A percentile compares a stretch with the other conserved stretches of the same genome.
Evolutionary conservation across 306 rosid species (phyloP).

Genomic region (Dicorynia guianensis): DNA sequence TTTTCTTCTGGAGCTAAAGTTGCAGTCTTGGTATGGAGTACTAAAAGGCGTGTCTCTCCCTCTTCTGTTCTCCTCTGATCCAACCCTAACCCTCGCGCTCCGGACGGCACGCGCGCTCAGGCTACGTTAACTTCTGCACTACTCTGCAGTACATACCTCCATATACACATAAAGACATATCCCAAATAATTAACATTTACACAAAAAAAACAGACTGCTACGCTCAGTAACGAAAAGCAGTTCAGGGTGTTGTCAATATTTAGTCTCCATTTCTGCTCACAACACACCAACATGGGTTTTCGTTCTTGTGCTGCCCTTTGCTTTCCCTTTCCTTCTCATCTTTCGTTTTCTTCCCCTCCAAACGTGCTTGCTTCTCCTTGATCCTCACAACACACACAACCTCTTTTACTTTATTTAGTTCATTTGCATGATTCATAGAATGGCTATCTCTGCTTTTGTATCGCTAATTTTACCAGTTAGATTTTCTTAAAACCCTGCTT

Average conservation of each 20-base stretch:
- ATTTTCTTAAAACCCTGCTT: neutral
- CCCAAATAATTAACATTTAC: constrained; percentile 37
- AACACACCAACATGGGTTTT: constrained; percentile 21
- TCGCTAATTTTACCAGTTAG: neutral
- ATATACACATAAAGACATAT: neutral
- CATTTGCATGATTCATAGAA: neutral
- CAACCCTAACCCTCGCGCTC: constrained; percentile 45
- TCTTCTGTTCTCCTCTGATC: neutral
- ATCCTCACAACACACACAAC: neutral
- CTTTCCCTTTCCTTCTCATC: constrained; percentile 46
- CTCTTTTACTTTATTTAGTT: neutral
- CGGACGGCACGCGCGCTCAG: constrained; percentile 84
- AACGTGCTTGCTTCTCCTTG: neutral
- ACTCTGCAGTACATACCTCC: neutral
- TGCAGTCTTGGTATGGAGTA: too few relatives aligned
- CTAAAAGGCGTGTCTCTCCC: constrained; percentile 15
- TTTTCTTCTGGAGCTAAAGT: constrained; percentile 45
- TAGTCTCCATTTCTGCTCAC: constrained; percentile 17
- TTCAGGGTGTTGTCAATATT: neutral
- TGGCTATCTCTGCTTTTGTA: neutral
- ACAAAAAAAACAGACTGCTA: neutral
- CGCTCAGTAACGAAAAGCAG: neutral
- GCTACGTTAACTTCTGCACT: neutral
- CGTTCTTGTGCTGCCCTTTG: neutral
- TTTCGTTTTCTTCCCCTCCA: constrained; percentile 40